These are phyloP conservation scores for Saccharomyces paradoxus DNA, from an alignment of 805 yeast genomes.

Conservation along the genomic window DNA sequence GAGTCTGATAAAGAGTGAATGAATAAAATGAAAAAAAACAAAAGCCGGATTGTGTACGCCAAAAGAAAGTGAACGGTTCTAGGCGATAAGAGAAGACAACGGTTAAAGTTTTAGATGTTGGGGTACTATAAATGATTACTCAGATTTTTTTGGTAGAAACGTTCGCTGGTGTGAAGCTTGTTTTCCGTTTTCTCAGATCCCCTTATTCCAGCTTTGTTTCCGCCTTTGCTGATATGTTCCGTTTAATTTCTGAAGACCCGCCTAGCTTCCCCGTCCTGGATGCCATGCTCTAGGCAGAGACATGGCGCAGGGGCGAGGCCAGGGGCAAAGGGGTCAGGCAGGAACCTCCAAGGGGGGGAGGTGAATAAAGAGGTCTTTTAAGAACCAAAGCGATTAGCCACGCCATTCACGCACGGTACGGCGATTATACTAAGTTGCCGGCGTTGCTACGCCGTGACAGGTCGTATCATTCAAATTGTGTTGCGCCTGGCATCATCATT, in stretches of 20 bases:
- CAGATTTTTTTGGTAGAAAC: neutral
- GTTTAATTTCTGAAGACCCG: neutral
- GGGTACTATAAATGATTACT: neutral
- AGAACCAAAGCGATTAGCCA: neutral
- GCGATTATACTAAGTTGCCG: neutral
- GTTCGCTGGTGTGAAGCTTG: neutral
- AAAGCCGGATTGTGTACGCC: neutral
- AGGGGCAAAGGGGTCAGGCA: neutral
- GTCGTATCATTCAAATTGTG: neutral
- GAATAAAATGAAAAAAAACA: neutral
- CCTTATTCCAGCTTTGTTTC: neutral
- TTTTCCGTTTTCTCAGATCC: neutral
- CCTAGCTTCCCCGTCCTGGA: neutral
- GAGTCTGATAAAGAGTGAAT: neutral
- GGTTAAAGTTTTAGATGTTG: neutral
- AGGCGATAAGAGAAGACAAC: neutral
- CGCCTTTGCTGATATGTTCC: neutral
- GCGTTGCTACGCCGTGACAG: neutral
- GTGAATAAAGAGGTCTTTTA: neutral
- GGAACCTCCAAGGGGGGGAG: neutral
- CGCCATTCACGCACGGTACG: neutral
- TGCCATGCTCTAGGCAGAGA: neutral
- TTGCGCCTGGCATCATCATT: neutral
- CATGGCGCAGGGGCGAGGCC: neutral
- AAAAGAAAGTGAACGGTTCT: neutral